Conservation (phyloP, 75 land plant species). For the Cunninghamia lanceolata region DNA sequence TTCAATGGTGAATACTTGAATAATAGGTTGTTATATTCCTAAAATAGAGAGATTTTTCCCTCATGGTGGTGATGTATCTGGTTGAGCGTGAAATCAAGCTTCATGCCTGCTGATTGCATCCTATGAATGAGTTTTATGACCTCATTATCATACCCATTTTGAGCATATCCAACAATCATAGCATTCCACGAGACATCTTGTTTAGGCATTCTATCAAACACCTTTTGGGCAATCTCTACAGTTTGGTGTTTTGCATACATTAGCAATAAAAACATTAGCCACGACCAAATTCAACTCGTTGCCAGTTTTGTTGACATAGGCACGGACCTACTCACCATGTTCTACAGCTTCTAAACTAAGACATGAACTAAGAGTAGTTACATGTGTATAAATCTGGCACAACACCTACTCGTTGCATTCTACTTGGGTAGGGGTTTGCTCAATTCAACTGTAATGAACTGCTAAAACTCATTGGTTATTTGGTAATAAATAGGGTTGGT, state of each 20-base stretch:
- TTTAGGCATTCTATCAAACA: conserved; percentile 29
- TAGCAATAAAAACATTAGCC: conserved; percentile 24
- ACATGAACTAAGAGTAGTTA: conserved; percentile 27
- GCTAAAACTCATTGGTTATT: no score
- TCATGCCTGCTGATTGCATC: conserved; percentile 8
- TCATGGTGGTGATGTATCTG: no score
- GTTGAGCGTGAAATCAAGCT: background rate
- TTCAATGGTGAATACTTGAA: no score
- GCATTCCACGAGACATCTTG: conserved; percentile 33
- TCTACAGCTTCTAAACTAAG: conserved; percentile 12
- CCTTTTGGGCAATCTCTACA: conserved; percentile 12
- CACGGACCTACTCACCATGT: conserved; percentile 27
- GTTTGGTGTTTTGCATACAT: conserved; percentile 35
- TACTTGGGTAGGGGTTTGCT: no score
- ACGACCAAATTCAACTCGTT: conserved; percentile 23
- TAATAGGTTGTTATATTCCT: no score
- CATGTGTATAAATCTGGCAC: conserved; percentile 38
- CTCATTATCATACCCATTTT: conserved; percentile 17
- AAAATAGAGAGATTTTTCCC: no score
- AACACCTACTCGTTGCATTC: conserved; percentile 43
- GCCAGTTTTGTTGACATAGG: conserved; percentile 21
- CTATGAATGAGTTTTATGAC: conserved; percentile 13
- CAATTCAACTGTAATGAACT: no score
- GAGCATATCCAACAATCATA: conserved; percentile 42
- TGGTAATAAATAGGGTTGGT: no score